Evolutionary conservation across 2,329 filamentous ascomycete genomes (phyloP).

Genomic region (Xenosphaeropsis pyriputrescens): DNA sequence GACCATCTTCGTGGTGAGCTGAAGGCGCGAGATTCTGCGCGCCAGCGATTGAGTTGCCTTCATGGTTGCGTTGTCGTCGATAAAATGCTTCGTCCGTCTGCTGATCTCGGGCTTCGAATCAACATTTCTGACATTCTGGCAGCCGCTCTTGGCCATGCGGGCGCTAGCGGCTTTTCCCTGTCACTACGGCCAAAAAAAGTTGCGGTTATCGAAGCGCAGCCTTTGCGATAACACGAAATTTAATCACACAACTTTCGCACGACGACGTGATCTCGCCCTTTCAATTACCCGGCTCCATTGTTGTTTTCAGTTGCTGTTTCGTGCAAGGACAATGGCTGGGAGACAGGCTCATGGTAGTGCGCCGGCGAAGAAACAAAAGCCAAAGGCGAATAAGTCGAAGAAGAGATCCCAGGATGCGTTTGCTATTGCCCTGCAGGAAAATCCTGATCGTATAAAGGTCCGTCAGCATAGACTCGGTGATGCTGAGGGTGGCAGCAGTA

Average conservation of each 20-base stretch:
- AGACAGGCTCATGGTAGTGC: conserved; percentile 19
- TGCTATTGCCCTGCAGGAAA: conserved; percentile 44
- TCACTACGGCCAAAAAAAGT: too few species aligned
- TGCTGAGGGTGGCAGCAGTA: conserved; percentile 23
- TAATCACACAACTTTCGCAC: too few species aligned
- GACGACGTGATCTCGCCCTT: too few species aligned
- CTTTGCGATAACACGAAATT: too few species aligned
- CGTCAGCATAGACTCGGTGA: conserved; percentile 43
- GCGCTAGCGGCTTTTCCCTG: too few species aligned
- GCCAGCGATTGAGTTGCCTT: conserved; percentile 53
- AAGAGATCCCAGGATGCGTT: conserved; percentile 36
- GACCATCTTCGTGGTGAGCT: conserved; percentile 84
- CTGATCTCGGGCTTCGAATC: too few species aligned
- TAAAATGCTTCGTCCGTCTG: too few species aligned
- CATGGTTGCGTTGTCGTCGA: conserved; percentile 29
- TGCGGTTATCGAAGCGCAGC: too few species aligned
- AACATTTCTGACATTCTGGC: too few species aligned
- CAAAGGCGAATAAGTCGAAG: conserved; percentile 30
- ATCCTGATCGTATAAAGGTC: conserved; percentile 35
- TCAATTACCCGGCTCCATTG: too few species aligned
- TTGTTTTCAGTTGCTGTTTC: background rate
- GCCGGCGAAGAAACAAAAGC: conserved; percentile 18
- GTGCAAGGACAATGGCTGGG: conserved; percentile 15
- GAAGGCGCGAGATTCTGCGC: conserved; percentile 57
- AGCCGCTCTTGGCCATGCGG: too few species aligned